Evolutionary conservation across 768 basidiomycete species (phyloP), one percentile per base, ranked within the genome.

Genomic region (Tricholoma sp.): DNA sequence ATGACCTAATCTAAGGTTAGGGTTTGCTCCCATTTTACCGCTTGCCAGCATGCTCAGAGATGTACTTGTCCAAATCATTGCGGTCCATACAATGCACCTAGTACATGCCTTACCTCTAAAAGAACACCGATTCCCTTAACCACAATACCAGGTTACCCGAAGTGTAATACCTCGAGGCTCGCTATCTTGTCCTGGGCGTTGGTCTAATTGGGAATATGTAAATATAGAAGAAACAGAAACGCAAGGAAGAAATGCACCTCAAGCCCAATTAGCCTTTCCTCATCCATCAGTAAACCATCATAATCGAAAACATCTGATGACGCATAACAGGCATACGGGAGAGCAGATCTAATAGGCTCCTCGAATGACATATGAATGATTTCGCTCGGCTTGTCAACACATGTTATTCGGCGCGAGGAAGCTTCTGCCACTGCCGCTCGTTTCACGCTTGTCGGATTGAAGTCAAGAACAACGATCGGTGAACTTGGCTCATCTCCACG

Each of bases 1-100:
- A 50, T 50, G 55, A 56, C 46, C 19, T 35, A 49, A 34, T 37
- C 46, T 47, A 56, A 56, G 46, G 45, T 50, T 54, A 54, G 24
- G 55, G 32, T 49, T 50, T 50, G 21, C 16, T 18, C 7, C 19
- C 6, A 16, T 8, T 16, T n/a, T n/a, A n/a, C n/a, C n/a, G n/a
- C n/a, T n/a, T n/a, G n/a, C n/a, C n/a, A n/a, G n/a, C n/a, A n/a
- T n/a, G 39, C 16, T 41, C 39, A 5, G 34, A 35, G 12, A 35
- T 41, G 16, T 3, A n/a, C 39, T 41, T 18, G 39, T 35, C 34
- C 34, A 34, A 35, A 35, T 35, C 34, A 35, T 11, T 35, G 34
- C 34, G 14, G 35, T 37, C 35, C 22, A 46, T 16, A 46, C 22
- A 11, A 46, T 46, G 22, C n/a, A 37, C 18, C 19, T 37, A 53